A percentile compares a stretch with the other conserved stretches of the same genome.
These are phyloP conservation scores for Mixia osmundae DNA, from an alignment of 1,284 basidiomycete genomes.

Conservation along the genomic window DNA sequence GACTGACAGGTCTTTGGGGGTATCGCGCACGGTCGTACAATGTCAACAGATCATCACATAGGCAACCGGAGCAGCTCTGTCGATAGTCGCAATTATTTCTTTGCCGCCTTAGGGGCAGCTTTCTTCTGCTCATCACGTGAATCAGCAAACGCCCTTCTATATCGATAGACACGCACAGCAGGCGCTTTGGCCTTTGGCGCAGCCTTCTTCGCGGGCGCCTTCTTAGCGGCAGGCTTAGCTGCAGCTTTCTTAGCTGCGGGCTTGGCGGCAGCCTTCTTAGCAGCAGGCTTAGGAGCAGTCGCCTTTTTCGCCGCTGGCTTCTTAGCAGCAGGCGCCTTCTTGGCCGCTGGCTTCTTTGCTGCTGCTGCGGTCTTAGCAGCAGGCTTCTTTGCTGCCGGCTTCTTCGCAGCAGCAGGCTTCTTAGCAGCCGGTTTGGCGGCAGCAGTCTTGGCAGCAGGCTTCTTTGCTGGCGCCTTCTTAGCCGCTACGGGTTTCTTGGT, in stretches of 20 bases:
- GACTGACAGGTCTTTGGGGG: not conserved
- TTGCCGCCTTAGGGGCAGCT: too few relatives aligned
- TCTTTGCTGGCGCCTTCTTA: constrained; percentile 6
- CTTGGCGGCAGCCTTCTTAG: constrained; percentile 5
- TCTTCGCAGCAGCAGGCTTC: not conserved
- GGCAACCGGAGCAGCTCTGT: constrained; percentile 2
- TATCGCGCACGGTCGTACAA: not conserved
- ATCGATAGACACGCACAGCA: not conserved
- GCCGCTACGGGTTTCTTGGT: not conserved
- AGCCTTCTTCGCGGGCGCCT: not conserved
- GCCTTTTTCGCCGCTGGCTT: constrained; percentile 4
- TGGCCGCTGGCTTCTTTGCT: constrained; percentile 3
- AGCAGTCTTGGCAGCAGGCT: constrained; percentile 1
- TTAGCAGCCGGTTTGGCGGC: too few relatives aligned
- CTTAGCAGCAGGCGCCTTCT: constrained; percentile 6
- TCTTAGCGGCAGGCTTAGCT: not conserved
- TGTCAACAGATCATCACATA: too few relatives aligned
- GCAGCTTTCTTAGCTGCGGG: constrained; percentile 1
- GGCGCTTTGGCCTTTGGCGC: not conserved
- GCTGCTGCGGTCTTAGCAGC: constrained; percentile 1
- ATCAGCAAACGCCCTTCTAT: not conserved
- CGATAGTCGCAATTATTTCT: not conserved
- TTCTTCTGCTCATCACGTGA: not conserved
- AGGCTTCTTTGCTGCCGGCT: not conserved
- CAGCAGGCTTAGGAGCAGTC: constrained; percentile 6